Evolutionary conservation across 2,329 filamentous ascomycete genomes (phyloP).

Genomic region (Hysterium pulicare): DNA sequence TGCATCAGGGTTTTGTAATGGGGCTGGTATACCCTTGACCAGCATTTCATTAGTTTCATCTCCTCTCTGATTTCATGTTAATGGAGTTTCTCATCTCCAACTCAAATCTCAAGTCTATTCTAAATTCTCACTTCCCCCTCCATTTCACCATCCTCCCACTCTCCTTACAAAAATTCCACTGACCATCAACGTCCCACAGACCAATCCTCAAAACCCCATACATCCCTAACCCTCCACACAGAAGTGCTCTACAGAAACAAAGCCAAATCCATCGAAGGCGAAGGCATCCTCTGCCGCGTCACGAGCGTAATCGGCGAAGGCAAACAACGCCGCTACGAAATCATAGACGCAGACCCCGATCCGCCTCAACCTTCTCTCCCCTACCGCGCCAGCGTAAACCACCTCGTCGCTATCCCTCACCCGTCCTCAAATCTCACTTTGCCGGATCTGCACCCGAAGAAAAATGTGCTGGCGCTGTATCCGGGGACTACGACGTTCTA

Average conservation of each 20-base stretch:
- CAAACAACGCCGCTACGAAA: slow-evolving; percentile 53
- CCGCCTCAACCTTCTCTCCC: slow-evolving; percentile 36
- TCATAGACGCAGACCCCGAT: slow-evolving; percentile 49
- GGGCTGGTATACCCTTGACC: too few species aligned
- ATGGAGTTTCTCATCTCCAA: too few species aligned
- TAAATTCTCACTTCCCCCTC: too few species aligned
- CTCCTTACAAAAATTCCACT: too few species aligned
- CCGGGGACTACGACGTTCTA: slow-evolving; percentile 54
- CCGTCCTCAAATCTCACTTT: slow-evolving; percentile 39
- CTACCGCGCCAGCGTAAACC: slow-evolving; percentile 46
- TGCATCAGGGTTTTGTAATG: too few species aligned
- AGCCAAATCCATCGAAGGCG: slow-evolving; percentile 42
- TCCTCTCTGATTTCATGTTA: too few species aligned
- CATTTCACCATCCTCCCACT: too few species aligned
- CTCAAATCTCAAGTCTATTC: too few species aligned
- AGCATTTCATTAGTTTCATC: too few species aligned
- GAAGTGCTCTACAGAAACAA: slow-evolving; percentile 51
- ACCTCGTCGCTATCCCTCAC: slow-evolving; percentile 45
- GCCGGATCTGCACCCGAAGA: slow-evolving; percentile 40
- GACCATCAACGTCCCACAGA: background rate
- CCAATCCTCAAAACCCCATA: slow-evolving; percentile 3
- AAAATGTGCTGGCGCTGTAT: slow-evolving; percentile 49
- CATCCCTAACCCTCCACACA: slow-evolving; percentile 36
- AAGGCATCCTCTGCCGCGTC: slow-evolving; percentile 51
- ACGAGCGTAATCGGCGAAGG: slow-evolving; percentile 52